These are phyloP conservation scores for Castanea mollissima DNA, from an alignment of 306 rosid genomes.

Conservation along the genomic window DNA sequence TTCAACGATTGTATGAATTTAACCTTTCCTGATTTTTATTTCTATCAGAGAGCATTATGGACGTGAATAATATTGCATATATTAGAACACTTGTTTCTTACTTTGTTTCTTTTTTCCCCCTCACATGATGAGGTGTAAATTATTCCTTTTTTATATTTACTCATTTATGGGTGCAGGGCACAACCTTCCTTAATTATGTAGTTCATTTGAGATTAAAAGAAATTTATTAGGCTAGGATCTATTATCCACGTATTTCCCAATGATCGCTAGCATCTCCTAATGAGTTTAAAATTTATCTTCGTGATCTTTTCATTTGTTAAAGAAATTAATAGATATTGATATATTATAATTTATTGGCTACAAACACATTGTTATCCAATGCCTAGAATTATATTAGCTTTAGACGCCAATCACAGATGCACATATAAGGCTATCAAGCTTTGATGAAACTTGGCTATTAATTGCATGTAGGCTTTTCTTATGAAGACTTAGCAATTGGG, in stretches of 20 bases:
- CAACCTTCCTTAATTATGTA: background rate
- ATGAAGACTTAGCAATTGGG: slow-evolving; percentile 2
- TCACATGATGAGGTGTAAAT: background rate
- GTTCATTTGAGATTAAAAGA: background rate
- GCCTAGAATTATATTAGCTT: background rate
- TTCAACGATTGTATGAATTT: slow-evolving; percentile 37
- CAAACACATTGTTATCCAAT: too few species aligned
- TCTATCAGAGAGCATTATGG: background rate
- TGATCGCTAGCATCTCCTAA: background rate
- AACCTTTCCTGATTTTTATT: background rate
- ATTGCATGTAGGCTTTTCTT: background rate
- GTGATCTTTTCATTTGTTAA: slow-evolving; percentile 13
- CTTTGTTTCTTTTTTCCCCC: background rate
- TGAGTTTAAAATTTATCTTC: background rate
- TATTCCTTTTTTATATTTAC: slow-evolving; percentile 1
- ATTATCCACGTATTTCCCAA: background rate
- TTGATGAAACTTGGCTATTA: too few species aligned
- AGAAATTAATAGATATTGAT: background rate
- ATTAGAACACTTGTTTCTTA: background rate
- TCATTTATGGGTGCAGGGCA: background rate
- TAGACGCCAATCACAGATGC: background rate
- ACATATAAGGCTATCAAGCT: background rate
- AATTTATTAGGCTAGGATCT: background rate
- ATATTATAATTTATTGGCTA: background rate
- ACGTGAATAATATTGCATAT: background rate